These are phyloP conservation scores for Dryas alaskensis DNA, from an alignment of 306 rosid genomes.

Conservation along the genomic window DNA sequence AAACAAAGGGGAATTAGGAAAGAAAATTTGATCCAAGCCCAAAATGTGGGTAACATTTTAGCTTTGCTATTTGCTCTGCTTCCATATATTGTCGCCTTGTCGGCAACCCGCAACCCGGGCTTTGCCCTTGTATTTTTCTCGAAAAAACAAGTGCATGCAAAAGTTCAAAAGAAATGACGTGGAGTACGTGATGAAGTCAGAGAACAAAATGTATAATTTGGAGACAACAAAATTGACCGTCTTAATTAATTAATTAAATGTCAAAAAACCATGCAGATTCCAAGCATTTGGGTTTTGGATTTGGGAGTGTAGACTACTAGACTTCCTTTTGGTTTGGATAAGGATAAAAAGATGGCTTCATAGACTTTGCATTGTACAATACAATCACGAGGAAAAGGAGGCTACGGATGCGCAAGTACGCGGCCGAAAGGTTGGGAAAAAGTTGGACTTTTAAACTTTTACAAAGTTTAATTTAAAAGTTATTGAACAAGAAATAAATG, in stretches of 20 bases:
- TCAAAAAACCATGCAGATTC: not conserved
- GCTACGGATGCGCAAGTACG: not conserved
- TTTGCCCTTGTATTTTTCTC: too few relatives aligned
- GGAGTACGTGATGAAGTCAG: too few relatives aligned
- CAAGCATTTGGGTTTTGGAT: slow-evolving; percentile 6
- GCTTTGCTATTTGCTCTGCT: too few relatives aligned
- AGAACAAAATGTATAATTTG: not conserved
- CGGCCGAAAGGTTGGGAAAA: slow-evolving; percentile 6
- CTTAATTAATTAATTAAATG: not conserved
- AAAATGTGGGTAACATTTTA: too few relatives aligned
- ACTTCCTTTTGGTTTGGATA: slow-evolving; percentile 6
- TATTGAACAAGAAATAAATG: too few relatives aligned
- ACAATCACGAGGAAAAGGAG: not conserved
- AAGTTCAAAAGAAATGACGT: too few relatives aligned
- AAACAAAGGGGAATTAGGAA: too few relatives aligned
- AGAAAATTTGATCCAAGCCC: too few relatives aligned
- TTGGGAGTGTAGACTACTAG: not conserved
- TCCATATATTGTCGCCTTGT: too few relatives aligned
- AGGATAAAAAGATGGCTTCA: not conserved
- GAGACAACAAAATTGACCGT: not conserved
- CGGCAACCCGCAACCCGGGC: too few relatives aligned
- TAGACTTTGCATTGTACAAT: not conserved
- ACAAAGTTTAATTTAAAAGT: not conserved
- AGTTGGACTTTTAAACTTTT: not conserved
- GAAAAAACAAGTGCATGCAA: too few relatives aligned